Base-by-base conservation (phyloP, 2,329 filamentous ascomycete species). In the Microcera coccophila region DNA sequence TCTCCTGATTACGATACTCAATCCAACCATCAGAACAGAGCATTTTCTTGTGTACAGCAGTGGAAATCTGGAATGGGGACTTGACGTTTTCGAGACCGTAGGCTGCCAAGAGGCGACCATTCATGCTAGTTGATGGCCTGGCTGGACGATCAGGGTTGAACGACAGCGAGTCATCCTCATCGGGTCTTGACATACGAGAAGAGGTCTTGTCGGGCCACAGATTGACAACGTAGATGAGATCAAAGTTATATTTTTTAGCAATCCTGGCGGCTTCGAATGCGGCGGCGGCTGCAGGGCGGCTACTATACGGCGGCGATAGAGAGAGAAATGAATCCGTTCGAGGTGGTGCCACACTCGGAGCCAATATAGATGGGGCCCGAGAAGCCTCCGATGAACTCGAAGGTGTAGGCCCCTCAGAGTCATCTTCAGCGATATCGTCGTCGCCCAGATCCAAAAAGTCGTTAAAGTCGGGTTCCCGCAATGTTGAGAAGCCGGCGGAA, bases 151-250 rank as follows among this genome's bases (percentile, higher is more conserved):
- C 32, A 9, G 47, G 39, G 29, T 38, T 43, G 22, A 39, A 16
- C 5, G 48, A 47, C 17, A 22, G 38, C 28, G 29, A 18, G 20
- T 51, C 49, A 10, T 45, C 20, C 5, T 41, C 31, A n/a, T 42
- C 48, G 14, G 44, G 31, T 4, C 35, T 39, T 10, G 52, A 45
- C 10, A 35, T 44, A 14, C 36, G 44, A 26, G 41, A 21, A 21
- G 39, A 45, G 14, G 50, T 48, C 36, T 49, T 44, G 17, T 61
- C 58, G 17, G 78, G 76, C 77, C 78, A 80, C 12, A 81, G 62
- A 48, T 76, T 79, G 48, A 80, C 72, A 21, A 81, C 70, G 49
- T 81, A 82, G 11, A 81, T 68, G 18, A 81, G 65, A 49, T 79
- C 75, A 39, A 82, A 79, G 40, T 76, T 68, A 58, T 79, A 79